A percentile compares a stretch with the other conserved stretches of the same genome.
These are phyloP conservation scores for Trichoderma asperellum DNA, from an alignment of 2,329 filamentous ascomycete genomes.

Conservation along the genomic window DNA sequence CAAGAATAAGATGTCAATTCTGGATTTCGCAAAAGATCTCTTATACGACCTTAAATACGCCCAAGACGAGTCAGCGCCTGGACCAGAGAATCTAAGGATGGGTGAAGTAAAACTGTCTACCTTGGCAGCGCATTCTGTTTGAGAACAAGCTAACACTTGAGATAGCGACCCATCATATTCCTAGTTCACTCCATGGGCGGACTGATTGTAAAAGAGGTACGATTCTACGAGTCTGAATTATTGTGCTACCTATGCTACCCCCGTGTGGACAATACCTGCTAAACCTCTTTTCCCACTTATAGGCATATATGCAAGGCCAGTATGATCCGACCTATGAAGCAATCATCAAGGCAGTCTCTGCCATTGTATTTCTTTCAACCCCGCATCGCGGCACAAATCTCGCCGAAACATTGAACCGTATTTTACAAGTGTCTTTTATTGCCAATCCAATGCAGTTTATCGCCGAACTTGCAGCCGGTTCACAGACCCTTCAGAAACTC, in stretches of 20 bases:
- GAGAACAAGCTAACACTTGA: too few relatives aligned
- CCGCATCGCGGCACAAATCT: background rate
- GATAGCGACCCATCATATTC: background rate
- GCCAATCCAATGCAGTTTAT: background rate
- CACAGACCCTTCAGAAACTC: background rate
- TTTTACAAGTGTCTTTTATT: background rate
- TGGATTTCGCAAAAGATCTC: background rate
- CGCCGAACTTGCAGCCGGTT: background rate
- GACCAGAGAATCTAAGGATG: background rate
- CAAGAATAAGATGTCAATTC: background rate
- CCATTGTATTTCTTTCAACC: background rate
- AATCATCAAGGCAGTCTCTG: background rate
- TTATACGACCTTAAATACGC: background rate
- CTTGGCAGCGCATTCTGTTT: too few relatives aligned
- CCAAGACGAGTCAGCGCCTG: background rate
- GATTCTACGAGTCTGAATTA: too few relatives aligned
- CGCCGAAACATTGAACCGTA: background rate
- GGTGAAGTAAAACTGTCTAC: background rate
- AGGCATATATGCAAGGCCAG: background rate
- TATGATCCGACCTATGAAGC: background rate
- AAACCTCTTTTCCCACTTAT: too few relatives aligned
- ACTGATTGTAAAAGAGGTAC: background rate
- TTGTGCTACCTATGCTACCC: too few relatives aligned
- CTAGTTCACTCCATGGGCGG: background rate
- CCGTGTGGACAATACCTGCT: too few relatives aligned